Evolutionary conservation across 2,329 filamentous ascomycete genomes (phyloP).

Genomic region (Aureobasidium namibiae): DNA sequence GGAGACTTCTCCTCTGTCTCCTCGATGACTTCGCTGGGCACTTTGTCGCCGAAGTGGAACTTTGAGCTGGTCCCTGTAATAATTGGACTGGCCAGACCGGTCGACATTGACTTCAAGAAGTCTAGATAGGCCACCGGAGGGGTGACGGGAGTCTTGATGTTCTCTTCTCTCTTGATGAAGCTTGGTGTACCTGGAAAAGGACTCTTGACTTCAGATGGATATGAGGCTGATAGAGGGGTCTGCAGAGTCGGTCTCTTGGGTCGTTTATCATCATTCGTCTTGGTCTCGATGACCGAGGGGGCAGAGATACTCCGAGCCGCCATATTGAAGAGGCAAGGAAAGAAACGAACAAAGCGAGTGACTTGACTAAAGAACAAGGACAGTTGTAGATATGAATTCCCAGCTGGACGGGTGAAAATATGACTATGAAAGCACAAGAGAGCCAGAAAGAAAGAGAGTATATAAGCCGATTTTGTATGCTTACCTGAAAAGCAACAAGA

Average conservation of each 20-base stretch:
- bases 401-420: background rate
- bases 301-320: constrained; percentile 20
- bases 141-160: constrained; percentile 75
- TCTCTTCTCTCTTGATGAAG: constrained; percentile 61
- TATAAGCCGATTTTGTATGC: constrained; percentile 10
- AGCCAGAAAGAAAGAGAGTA: constrained; percentile 3
- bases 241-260: constrained; percentile 37
- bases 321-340: constrained; percentile 3
- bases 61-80: constrained; percentile 48
- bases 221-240: constrained; percentile 54
- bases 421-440: constrained; percentile 12
- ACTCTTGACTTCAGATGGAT: constrained; percentile 49
- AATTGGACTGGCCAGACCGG: constrained; percentile 60
- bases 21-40: constrained; percentile 21
- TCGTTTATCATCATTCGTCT: constrained; percentile 23
- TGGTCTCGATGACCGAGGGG: constrained; percentile 27
- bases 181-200: constrained; percentile 55
- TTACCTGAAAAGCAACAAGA: background rate
- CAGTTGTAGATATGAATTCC: background rate
- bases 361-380: background rate
- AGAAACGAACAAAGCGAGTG: background rate
- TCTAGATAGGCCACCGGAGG: constrained; percentile 86
- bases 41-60: constrained; percentile 39
- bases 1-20: constrained; percentile 26
- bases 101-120: constrained; percentile 76